Evolutionary conservation across 2,329 filamentous ascomycete genomes (phyloP), one percentile per base, ranked within the genome.

Genomic region (Penicillium sp.): DNA sequence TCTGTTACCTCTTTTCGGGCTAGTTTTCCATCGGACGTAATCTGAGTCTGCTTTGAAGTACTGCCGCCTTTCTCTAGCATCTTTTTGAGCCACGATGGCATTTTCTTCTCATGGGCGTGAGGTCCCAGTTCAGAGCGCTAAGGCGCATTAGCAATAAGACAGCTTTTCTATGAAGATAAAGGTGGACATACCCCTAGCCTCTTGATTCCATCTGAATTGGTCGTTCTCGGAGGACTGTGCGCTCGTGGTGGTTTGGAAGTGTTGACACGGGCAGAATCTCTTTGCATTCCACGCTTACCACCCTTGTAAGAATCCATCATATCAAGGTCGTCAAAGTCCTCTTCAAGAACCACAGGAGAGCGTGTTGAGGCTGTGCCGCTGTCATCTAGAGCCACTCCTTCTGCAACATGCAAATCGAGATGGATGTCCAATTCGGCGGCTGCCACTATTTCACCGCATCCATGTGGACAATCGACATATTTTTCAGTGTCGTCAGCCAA

Each of bases 71-170:
- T 81, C 57, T 85, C 77, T 1, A 93, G 78, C 58, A 89, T 75
- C 13, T 78, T 77, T 14, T 82, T 79, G 1, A 92, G 79, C 84
- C 84, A 88, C 8, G 78, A 73, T 0, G 89, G 89, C 89, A 92
- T 92, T 60, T 83, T 80, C 39, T 86, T 83, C 69, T 93, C 89
- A 61, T 89, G 78, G 1, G 88, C 88, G 72, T 88, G 85, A 24
- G 84, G 84, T 0, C 89, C 89, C 13, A 93, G 77, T 64, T 92
- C 87, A 9, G 67, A 79, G 74, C 79, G 82, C 76, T 80, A 55
- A 4, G 29, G 27, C 16, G 32, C 13, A 47, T 71, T 54, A 70
- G 60, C 46, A 47, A 42, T 5, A 22, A 6, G 29, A n/a, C 5
- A 21, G 39, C 27, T 34, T 34, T 36, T 45, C 39, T 31, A 56